phyloP scores from a whole-genome alignment of 371 early-diverging fungal species.

The Mortierella sp. region DNA sequence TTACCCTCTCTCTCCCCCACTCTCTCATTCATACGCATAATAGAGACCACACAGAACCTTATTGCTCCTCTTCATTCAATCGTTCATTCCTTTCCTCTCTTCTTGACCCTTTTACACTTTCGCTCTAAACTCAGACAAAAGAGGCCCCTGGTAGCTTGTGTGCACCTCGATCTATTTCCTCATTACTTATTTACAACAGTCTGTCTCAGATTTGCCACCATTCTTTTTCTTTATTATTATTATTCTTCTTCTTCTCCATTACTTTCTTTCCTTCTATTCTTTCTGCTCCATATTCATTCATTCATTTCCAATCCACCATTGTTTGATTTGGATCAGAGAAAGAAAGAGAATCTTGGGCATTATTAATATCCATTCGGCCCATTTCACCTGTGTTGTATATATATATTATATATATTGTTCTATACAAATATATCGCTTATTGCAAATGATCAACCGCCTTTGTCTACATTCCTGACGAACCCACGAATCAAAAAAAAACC shows the following conservation, averaged over 20 bases:
- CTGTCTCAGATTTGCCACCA: not conserved
- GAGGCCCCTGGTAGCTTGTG: not conserved
- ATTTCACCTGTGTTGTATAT: not conserved
- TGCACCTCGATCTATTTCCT: not conserved
- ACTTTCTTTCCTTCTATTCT: too few species aligned
- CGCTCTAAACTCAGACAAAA: not conserved
- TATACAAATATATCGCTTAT: not conserved
- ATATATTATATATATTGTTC: not conserved
- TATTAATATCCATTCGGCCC: not conserved
- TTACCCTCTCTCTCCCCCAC: not conserved
- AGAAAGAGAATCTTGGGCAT: not conserved
- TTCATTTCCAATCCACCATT: too few species aligned
- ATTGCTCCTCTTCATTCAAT: not conserved
- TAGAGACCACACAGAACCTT: not conserved
- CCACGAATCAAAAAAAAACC: not conserved
- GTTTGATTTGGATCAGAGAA: too few species aligned
- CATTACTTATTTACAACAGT: too few species aligned
- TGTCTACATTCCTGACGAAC: slow-evolving; percentile 23
- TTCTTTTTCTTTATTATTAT: not conserved
- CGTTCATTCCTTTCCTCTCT: not conserved
- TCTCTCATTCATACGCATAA: not conserved
- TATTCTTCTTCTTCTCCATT: not conserved
- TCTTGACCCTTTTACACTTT: too few species aligned
- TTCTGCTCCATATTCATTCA: too few species aligned
- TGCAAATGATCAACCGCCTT: slow-evolving; percentile 25